Conservation (phyloP, 106 monocot species). For the Allium fistulosum region DNA sequence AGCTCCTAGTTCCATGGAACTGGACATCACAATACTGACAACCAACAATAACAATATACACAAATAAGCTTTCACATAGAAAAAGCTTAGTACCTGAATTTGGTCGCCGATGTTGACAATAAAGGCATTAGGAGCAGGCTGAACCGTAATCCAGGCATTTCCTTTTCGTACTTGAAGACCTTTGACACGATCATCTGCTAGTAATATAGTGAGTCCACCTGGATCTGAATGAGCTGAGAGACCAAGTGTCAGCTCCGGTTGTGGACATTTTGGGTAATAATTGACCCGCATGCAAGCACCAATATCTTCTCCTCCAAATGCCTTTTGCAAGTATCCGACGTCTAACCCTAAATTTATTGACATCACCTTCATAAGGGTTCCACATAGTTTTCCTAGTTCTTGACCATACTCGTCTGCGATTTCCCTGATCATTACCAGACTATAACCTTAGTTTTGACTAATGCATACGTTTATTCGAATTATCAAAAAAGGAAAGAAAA, state of each 20-base stretch:
- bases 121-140: constrained; percentile 28
- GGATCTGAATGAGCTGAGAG: constrained; percentile 49
- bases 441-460: too few species aligned
- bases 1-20: too few species aligned
- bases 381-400: constrained; percentile 27
- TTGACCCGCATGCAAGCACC: constrained; percentile 31
- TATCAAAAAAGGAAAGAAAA: too few species aligned
- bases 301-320: constrained; percentile 24
- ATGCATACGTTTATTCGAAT: too few species aligned
- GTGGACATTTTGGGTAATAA: constrained; percentile 52
- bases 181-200: constrained; percentile 28
- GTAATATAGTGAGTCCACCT: constrained; percentile 38
- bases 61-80: neutral
- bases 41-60: too few species aligned
- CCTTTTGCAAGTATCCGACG: constrained; percentile 1
- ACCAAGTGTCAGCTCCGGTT: constrained; percentile 47
- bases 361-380: constrained; percentile 18
- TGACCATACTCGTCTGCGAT: constrained; percentile 20
- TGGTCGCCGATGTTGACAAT: constrained; percentile 54
- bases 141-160: constrained; percentile 30
- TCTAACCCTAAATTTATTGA: constrained; percentile 29
- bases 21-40: too few species aligned
- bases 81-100: constrained; percentile 28
- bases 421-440: constrained; percentile 14
- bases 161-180: constrained; percentile 36